A percentile compares a stretch with the other conserved stretches of the same genome.
Evolutionary conservation across 805 yeast genomes (phyloP).

Genomic region (Saturnispora besseyi): DNA sequence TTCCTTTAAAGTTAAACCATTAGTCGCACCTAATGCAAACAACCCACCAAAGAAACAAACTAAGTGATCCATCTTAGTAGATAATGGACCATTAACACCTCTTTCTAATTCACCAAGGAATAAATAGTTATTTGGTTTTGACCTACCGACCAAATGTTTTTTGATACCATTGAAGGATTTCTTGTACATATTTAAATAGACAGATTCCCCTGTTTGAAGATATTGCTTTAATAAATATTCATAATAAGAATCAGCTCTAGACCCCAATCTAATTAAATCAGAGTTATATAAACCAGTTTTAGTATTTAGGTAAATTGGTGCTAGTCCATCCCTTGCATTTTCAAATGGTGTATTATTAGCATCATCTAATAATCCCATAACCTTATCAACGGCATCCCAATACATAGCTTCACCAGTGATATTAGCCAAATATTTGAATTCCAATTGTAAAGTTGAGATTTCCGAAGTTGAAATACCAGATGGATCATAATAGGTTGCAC

Average conservation of each 20-base stretch:
- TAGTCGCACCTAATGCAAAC: constrained; percentile 82
- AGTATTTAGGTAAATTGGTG: constrained; percentile 72
- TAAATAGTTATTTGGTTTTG: constrained; percentile 53
- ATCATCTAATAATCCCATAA: constrained; percentile 60
- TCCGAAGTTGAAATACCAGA: constrained; percentile 86
- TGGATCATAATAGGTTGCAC: constrained; percentile 52
- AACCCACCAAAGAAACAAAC: constrained; percentile 90
- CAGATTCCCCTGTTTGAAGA: constrained; percentile 62
- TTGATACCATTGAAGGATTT: constrained; percentile 73
- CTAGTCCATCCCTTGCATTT: constrained; percentile 53
- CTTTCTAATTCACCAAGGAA: constrained; percentile 70
- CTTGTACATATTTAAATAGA: constrained; percentile 67
- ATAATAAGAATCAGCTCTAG: constrained; percentile 89
- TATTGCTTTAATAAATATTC: constrained; percentile 84
- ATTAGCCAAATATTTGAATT: constrained; percentile 70
- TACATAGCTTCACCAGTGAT: constrained; percentile 71
- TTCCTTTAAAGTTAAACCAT: constrained; percentile 47
- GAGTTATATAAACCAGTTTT: constrained; percentile 65
- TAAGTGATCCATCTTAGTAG: constrained; percentile 82
- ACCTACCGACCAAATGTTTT: constrained; percentile 49
- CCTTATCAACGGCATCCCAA: constrained; percentile 72
- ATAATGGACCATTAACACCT: constrained; percentile 54
- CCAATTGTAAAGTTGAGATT: constrained; percentile 78
- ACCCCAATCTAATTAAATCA: constrained; percentile 64
- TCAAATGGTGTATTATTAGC: constrained; percentile 38